Conservation (phyloP, 305 asterid genomes). For the Euphrasia arctica region DNA sequence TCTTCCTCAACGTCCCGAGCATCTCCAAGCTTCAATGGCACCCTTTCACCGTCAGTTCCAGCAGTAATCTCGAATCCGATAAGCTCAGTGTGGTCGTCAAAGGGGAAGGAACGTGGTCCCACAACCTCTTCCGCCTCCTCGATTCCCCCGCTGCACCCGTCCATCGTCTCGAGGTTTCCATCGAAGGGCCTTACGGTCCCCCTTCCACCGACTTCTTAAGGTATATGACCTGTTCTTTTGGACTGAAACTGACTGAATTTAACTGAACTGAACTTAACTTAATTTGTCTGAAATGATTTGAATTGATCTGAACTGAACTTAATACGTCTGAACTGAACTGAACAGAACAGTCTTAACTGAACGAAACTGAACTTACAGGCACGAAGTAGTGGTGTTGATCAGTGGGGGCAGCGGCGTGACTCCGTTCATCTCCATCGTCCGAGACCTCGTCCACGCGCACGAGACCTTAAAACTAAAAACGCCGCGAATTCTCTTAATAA, state of each 20-base stretch:
- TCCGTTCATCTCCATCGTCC: slow-evolving; percentile 70
- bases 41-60: slow-evolving; percentile 74
- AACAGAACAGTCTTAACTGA: no score
- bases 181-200: slow-evolving; percentile 96
- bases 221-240: slow-evolving; percentile 23
- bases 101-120: slow-evolving; percentile 77
- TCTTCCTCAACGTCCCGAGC: slow-evolving; percentile 72
- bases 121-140: slow-evolving; percentile 51
- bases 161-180: slow-evolving; percentile 50
- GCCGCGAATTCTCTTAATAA: slow-evolving; percentile 40
- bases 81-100: slow-evolving; percentile 63
- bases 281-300: no score
- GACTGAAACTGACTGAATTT: no score
- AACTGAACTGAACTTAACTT: no score
- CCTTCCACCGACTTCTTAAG: slow-evolving; percentile 59
- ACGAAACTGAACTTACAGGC: slow-evolving; percentile 33
- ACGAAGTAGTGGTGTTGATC: slow-evolving; percentile 56
- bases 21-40: slow-evolving; percentile 92
- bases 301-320: no score
- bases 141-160: slow-evolving; percentile 47
- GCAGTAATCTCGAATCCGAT: slow-evolving; percentile 64
- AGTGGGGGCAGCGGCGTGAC: slow-evolving; percentile 84
- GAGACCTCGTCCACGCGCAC: slow-evolving; percentile 45
- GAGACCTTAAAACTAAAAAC: slow-evolving; percentile 31
- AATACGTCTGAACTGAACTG: no score